Evolutionary conservation across 441 rosid species (phyloP).

Genomic region (Pelargonium cotyledonis): DNA sequence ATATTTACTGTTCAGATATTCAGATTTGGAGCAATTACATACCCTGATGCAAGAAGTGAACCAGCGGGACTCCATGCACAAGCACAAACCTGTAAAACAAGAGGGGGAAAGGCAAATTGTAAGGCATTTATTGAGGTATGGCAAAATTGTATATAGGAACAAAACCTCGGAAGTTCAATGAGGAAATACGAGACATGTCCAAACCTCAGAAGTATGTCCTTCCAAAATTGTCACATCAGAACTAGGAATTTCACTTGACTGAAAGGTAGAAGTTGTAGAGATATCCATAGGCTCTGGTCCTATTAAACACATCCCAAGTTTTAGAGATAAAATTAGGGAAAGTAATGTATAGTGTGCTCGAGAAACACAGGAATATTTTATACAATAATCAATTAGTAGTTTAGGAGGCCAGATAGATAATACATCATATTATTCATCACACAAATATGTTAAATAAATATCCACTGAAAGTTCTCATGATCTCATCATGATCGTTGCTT

Average conservation of each 20-base stretch:
- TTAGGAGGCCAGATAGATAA: not conserved
- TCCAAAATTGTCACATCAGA: slow-evolving; percentile 85
- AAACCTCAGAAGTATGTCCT: slow-evolving; percentile 97
- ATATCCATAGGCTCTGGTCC: slow-evolving; percentile 84
- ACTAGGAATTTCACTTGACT: slow-evolving; percentile 59
- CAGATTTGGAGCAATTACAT: slow-evolving; percentile 23
- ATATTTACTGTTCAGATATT: not conserved
- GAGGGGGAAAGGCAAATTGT: slow-evolving; percentile 1
- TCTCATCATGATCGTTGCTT: not conserved
- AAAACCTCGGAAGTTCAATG: not conserved
- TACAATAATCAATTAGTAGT: not conserved
- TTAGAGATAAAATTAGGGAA: slow-evolving; percentile 7
- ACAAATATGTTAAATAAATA: no score
- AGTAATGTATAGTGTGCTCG: not conserved
- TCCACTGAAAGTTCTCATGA: no score
- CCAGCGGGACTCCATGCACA: slow-evolving; percentile 99
- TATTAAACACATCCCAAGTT: slow-evolving; percentile 16
- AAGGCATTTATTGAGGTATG: not conserved
- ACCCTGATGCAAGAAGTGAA: slow-evolving; percentile 99
- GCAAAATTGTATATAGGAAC: not conserved
- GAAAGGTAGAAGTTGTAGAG: slow-evolving; percentile 42
- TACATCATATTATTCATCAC: no score
- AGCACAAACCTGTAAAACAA: slow-evolving; percentile 70
- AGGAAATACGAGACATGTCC: slow-evolving; percentile 14
- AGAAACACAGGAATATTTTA: not conserved